A percentile compares a stretch with the other conserved stretches of the same genome.
phyloP scores from a whole-genome alignment of 805 yeast genomes.

The Candida fluviatilis region DNA sequence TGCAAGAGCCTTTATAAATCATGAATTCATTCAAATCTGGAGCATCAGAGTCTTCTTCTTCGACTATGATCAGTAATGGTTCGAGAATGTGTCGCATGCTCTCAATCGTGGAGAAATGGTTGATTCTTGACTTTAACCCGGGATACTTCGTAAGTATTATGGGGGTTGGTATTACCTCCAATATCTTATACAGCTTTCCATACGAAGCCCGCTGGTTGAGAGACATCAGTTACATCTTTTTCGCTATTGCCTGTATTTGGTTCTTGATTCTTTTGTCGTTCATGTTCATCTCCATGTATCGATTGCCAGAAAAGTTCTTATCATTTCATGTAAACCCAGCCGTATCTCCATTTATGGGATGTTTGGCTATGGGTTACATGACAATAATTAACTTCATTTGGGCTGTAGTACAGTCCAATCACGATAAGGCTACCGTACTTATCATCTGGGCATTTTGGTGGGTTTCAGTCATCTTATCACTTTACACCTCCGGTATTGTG shows the following conservation, averaged over 20 bases:
- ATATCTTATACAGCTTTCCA: conserved; percentile 62
- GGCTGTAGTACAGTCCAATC: conserved; percentile 28
- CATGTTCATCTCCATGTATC: conserved; percentile 35
- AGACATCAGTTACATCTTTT: conserved; percentile 57
- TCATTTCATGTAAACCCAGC: conserved; percentile 29
- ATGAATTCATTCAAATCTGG: too few relatives aligned
- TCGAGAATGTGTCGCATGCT: neutral
- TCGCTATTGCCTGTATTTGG: conserved; percentile 51
- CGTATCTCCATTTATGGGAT: conserved; percentile 66
- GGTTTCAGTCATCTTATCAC: conserved; percentile 52
- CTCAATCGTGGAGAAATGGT: neutral
- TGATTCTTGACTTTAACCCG: conserved; percentile 36
- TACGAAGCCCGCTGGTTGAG: conserved; percentile 57
- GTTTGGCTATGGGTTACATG: conserved; percentile 74
- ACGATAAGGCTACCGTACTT: conserved; percentile 40
- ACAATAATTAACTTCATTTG: conserved; percentile 60
- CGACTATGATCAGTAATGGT: neutral
- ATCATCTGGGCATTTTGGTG: conserved; percentile 66
- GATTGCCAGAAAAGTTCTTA: conserved; percentile 23
- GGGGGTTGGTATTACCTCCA: conserved; percentile 78
- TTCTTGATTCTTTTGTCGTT: conserved; percentile 41
- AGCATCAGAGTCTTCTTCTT: too few relatives aligned
- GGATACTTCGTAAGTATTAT: conserved; percentile 70
- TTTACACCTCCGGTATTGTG: conserved; percentile 59
- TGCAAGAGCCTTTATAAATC: too few relatives aligned